These are phyloP conservation scores for Ettlia oleoabundans DNA, from an alignment of 139 green algal species.

Conservation along the genomic window DNA sequence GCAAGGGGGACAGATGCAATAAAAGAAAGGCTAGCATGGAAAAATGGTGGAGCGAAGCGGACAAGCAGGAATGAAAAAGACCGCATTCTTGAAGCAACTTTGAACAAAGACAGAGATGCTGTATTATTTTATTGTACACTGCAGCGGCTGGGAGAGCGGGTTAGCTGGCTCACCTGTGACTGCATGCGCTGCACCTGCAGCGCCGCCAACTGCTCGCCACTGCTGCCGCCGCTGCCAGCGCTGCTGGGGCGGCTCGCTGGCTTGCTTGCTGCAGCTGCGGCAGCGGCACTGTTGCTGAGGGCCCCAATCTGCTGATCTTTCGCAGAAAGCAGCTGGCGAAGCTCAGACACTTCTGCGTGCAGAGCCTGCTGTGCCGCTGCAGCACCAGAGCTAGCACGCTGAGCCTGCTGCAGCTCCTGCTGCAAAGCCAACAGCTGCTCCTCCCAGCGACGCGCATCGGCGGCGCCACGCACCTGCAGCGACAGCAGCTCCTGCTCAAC, in stretches of 20 bases:
- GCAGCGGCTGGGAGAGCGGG: too few relatives aligned
- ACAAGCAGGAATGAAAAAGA: too few relatives aligned
- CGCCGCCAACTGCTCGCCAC: background rate
- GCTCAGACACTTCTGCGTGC: slow-evolving; percentile 5
- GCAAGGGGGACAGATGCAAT: background rate
- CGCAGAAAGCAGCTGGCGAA: slow-evolving; percentile 16
- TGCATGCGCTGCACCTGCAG: background rate
- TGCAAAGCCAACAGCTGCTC: slow-evolving; percentile 11
- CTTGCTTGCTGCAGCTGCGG: background rate
- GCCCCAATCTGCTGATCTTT: slow-evolving; percentile 38
- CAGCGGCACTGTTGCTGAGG: slow-evolving; percentile 9
- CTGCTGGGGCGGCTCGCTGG: background rate
- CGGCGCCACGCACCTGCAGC: background rate
- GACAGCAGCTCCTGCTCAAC: background rate
- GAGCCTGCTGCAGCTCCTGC: background rate
- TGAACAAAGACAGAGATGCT: background rate
- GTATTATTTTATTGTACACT: background rate
- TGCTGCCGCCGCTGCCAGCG: background rate
- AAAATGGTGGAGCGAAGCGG: too few relatives aligned
- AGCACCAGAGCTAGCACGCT: background rate
- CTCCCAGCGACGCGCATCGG: slow-evolving; percentile 15
- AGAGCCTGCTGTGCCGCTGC: background rate
- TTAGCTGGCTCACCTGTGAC: background rate
- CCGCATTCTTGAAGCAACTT: too few relatives aligned
- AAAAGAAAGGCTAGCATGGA: background rate